phyloP scores from a whole-genome alignment of 192 early-diverging fungal genomes.

The Coemansia sp. region DNA sequence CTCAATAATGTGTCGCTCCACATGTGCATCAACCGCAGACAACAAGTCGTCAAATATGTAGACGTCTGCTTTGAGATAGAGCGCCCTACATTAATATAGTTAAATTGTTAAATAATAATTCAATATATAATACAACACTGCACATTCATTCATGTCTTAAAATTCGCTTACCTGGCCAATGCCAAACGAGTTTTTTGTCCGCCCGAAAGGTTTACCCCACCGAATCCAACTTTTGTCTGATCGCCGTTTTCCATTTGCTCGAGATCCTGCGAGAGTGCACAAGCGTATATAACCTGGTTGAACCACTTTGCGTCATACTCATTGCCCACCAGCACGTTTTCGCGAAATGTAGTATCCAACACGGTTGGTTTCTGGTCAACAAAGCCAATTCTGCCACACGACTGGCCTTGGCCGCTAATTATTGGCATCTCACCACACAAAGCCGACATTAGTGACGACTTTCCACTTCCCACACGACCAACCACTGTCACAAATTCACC shows the following conservation, averaged over 20 bases:
- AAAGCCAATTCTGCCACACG: slow-evolving; percentile 61
- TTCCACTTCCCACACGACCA: slow-evolving; percentile 78
- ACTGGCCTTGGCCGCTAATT: slow-evolving; percentile 60
- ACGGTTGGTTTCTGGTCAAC: slow-evolving; percentile 48
- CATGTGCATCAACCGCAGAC: no score
- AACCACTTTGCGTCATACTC: slow-evolving; percentile 35
- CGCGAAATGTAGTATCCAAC: slow-evolving; percentile 43
- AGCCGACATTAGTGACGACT: slow-evolving; percentile 61
- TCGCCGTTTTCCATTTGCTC: slow-evolving; percentile 21
- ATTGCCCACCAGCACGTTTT: slow-evolving; percentile 49
- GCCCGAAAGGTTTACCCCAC: slow-evolving; percentile 60
- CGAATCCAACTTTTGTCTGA: slow-evolving; percentile 58
- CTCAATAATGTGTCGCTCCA: no score
- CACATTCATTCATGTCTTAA: not conserved
- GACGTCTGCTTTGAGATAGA: no score
- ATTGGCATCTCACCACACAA: slow-evolving; percentile 86
- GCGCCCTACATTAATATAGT: slow-evolving; percentile 53
- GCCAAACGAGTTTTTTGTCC: slow-evolving; percentile 65
- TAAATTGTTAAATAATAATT: not conserved
- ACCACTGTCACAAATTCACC: slow-evolving; percentile 74
- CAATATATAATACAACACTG: not conserved
- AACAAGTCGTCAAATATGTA: no score
- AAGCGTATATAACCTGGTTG: no score
- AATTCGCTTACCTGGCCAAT: slow-evolving; percentile 49
- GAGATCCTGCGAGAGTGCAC: slow-evolving; percentile 35